Evolutionary conservation across 768 basidiomycete species (phyloP), one percentile per base, ranked within the genome.

Genomic region (Leccinum subgranulosum): DNA sequence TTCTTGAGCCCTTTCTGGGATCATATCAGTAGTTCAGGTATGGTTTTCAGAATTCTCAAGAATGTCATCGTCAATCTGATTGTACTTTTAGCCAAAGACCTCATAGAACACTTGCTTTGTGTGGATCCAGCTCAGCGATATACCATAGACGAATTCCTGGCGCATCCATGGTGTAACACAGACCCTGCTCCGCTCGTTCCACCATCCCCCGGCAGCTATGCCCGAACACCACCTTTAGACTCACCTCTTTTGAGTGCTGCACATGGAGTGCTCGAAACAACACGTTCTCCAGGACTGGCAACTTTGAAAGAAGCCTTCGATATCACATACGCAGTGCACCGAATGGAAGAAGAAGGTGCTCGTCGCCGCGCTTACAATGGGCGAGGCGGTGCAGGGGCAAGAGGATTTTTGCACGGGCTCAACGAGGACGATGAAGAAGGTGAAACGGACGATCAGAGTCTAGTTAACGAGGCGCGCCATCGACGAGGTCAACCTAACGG

Each of bases 1-100:
- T 99, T 99, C 79, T 77, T 99, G 50, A 96, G 92, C 65, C 97
- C 97, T 2, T 99, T 98, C 94, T 99, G 97, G 97, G 96, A 99
- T 66, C 91, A 97, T 63, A 92, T 98, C 61, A 92, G 88, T 59
- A 69, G 77, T 59, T 82, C 86, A 56, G 91, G 94, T 94, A 63
- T 39, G 3, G 11, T 12, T 79, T 33, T 36, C 19, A 15, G 9
- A 49, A 21, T 49, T 51, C 43, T 48, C 39, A n/a, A 10, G 46
- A 23, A n/a, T 47, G 28, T 31, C n/a, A 25, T 36, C n/a, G 4
- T 23, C 33, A 33, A 52, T 63, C 56, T 66, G 28, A 66, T 57
- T 54, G 52, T 51, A 46, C 47, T 52, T 56, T 14, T 67, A 94
- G 94, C 93, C 25, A 98, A 98, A 77, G 95, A 98, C 63, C 79